Conservation (phyloP, 805 yeast genomes). For the Lachancea sp. region DNA sequence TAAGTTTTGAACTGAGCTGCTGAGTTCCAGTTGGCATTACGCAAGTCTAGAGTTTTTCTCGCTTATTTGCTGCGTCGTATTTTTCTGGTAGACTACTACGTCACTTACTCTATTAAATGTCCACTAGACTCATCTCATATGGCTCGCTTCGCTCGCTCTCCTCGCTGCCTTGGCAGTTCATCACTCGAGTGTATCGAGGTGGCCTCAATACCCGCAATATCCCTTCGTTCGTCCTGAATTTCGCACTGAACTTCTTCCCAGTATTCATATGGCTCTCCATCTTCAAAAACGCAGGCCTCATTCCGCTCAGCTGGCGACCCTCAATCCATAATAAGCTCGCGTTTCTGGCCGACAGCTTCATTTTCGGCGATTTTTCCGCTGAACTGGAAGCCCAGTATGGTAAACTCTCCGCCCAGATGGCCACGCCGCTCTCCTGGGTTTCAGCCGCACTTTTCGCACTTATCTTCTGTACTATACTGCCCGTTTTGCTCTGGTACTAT, state of each 20-base stretch:
- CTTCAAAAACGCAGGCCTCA: conserved; percentile 53
- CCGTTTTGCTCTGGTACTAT: conserved; percentile 25
- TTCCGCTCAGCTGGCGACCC: conserved; percentile 52
- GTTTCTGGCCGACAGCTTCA: conserved; percentile 28
- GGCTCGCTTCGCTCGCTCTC: conserved; percentile 4
- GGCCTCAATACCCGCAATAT: conserved; percentile 35
- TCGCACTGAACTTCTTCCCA: conserved; percentile 45
- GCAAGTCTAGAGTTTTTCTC: too few species aligned
- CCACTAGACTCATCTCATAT: background rate
- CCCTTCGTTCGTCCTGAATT: conserved; percentile 38
- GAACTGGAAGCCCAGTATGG: conserved; percentile 22
- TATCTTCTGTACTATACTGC: conserved; percentile 15
- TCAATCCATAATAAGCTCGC: conserved; percentile 44
- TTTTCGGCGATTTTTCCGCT: conserved; percentile 30
- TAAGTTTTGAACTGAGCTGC: too few species aligned
- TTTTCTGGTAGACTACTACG: too few species aligned
- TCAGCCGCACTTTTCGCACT: conserved; percentile 12
- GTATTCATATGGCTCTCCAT: conserved; percentile 49
- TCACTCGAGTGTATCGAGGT: conserved; percentile 17
- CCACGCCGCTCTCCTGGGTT: conserved; percentile 1
- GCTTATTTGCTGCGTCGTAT: too few species aligned
- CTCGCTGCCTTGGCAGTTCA: conserved; percentile 5
- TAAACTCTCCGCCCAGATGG: conserved; percentile 1
- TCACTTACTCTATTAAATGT: too few species aligned
- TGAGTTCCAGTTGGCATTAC: too few species aligned